Conservation (phyloP, 768 basidiomycete species). For the Punctularia strigosozonata region DNA sequence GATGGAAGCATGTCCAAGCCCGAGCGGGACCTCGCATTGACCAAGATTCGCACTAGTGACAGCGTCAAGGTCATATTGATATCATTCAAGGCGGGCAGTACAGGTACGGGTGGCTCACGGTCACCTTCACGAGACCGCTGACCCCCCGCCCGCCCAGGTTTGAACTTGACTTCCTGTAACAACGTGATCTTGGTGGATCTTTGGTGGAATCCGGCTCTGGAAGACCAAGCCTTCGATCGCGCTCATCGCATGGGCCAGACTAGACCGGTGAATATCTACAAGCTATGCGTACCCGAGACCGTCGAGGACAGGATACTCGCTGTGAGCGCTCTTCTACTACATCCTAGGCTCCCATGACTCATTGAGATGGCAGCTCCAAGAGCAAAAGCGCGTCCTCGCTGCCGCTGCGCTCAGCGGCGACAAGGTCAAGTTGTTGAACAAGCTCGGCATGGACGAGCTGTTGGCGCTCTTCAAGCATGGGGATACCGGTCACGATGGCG, state of each 20-base stretch:
- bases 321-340: conserved; percentile 20
- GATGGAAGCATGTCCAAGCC: conserved; percentile 67
- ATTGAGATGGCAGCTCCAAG: conserved; percentile 17
- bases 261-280: conserved; percentile 68
- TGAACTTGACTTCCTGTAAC: conserved; percentile 77
- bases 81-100: conserved; percentile 82
- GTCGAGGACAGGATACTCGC: conserved; percentile 69
- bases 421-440: conserved; percentile 21
- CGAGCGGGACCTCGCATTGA: conserved; percentile 55
- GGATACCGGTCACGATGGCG: no score
- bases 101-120: conserved; percentile 30
- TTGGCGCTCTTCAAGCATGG: neutral
- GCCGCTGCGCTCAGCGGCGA: conserved; percentile 28
- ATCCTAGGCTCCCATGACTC: neutral
- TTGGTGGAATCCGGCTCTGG: conserved; percentile 80
- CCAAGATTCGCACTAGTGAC: conserved; percentile 46
- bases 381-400: conserved; percentile 29
- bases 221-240: conserved; percentile 81
- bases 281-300: conserved; percentile 66
- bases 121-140: neutral
- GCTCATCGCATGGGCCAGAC: conserved; percentile 75
- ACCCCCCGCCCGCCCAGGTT: conserved; percentile 27
- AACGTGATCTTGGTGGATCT: conserved; percentile 78
- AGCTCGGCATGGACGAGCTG: conserved; percentile 14
- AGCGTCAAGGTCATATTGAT: conserved; percentile 65